phyloP scores from a whole-genome alignment of 805 yeast genomes.

The Candida ascalaphidarum region DNA sequence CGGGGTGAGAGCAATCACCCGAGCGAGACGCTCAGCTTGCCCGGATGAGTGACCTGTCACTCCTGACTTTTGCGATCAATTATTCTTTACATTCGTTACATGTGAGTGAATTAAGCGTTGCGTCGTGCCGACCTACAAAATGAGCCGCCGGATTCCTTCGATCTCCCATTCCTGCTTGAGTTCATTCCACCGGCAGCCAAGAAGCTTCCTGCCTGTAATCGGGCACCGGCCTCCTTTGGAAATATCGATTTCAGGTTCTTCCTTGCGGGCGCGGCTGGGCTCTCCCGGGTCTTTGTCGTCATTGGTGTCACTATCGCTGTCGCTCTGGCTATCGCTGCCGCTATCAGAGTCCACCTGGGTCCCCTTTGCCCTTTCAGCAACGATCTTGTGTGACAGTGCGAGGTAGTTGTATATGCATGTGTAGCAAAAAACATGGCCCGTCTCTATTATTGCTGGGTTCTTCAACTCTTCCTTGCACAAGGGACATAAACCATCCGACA shows the following conservation, averaged over 20 bases:
- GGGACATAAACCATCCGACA: slow-evolving; percentile 45
- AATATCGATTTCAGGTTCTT: slow-evolving; percentile 16
- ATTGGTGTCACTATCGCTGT: slow-evolving; percentile 9
- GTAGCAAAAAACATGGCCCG: slow-evolving; percentile 87
- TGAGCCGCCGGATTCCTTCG: slow-evolving; percentile 68
- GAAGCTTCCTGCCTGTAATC: slow-evolving; percentile 58
- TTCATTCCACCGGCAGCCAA: slow-evolving; percentile 64
- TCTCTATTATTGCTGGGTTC: slow-evolving; percentile 83
- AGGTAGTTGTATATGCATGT: slow-evolving; percentile 70
- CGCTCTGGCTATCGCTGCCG: slow-evolving; percentile 9
- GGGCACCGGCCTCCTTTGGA: slow-evolving; percentile 72
- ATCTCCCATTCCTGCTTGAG: slow-evolving; percentile 57
- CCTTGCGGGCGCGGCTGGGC: slow-evolving; percentile 3
- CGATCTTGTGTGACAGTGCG: slow-evolving; percentile 34
- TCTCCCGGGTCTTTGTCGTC: slow-evolving; percentile 4
- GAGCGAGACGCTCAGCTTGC: no score
- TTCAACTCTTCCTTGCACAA: slow-evolving; percentile 56
- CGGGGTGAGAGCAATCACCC: no score
- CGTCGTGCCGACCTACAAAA: slow-evolving; percentile 34
- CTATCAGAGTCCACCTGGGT: slow-evolving; percentile 3
- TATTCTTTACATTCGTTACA: no score
- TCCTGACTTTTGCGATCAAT: no score
- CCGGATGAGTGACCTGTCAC: no score
- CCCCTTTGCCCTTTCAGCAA: slow-evolving; percentile 8
- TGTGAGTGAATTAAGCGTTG: no score